A percentile compares a stretch with the other conserved stretches of the same genome.
phyloP scores from a whole-genome alignment of 1,139 yeast species.

The Kodamaea derodonti region DNA sequence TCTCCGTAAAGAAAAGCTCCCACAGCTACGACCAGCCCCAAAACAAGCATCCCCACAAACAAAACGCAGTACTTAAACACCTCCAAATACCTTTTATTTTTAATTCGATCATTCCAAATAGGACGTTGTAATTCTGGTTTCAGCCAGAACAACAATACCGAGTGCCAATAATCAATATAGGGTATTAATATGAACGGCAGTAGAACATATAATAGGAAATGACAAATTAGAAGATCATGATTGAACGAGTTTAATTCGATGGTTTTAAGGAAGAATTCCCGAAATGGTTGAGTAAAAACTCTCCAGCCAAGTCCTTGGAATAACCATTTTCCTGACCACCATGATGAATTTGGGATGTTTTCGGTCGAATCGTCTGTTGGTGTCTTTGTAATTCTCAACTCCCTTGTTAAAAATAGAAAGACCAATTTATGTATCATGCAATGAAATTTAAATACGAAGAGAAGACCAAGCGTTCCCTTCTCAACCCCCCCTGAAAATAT shows the following conservation, averaged over 20 bases:
- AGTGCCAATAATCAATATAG: constrained; percentile 42
- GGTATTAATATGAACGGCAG: constrained; percentile 67
- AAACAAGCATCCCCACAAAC: too few species aligned
- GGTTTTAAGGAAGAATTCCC: constrained; percentile 67
- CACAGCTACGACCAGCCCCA: too few species aligned
- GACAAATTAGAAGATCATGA: constrained; percentile 69
- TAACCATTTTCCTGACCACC: constrained; percentile 89
- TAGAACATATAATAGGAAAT: constrained; percentile 55
- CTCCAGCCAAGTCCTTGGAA: constrained; percentile 57
- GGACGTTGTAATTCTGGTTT: constrained; percentile 27
- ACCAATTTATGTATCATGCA: constrained; percentile 42
- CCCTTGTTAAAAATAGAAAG: constrained; percentile 39
- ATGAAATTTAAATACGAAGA: constrained; percentile 56
- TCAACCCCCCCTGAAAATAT: constrained; percentile 65
- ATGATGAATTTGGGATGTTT: constrained; percentile 57
- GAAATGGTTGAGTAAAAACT: constrained; percentile 57
- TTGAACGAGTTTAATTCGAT: constrained; percentile 69
- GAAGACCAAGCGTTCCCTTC: constrained; percentile 53
- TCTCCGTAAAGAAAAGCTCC: too few species aligned
- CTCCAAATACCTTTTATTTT: constrained; percentile 12
- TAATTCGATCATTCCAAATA: constrained; percentile 21
- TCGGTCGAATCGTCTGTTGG: constrained; percentile 61
- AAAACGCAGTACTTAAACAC: constrained; percentile 13
- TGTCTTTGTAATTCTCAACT: too few species aligned
- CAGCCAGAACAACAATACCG: constrained; percentile 36